A percentile compares a stretch with the other conserved stretches of the same genome.
These are phyloP conservation scores for Rusavskia elegans DNA, from an alignment of 495 filamentous ascomycete species.

Conservation along the genomic window DNA sequence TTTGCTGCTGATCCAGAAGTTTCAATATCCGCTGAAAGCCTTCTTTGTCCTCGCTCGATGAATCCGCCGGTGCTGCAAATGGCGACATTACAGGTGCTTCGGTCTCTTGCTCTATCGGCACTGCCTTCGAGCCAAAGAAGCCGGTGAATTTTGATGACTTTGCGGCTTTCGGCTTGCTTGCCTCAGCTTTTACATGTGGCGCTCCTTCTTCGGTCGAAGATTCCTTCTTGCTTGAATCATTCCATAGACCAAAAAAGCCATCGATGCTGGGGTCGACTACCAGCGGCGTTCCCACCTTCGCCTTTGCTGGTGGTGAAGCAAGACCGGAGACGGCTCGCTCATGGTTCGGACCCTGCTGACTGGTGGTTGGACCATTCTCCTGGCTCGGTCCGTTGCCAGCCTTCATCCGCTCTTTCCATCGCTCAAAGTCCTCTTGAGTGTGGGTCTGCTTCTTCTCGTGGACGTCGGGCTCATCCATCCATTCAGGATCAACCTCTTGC, in stretches of 20 bases:
- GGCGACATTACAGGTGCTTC: conserved; percentile 25
- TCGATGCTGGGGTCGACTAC: conserved; percentile 54
- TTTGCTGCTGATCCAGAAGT: conserved; percentile 47
- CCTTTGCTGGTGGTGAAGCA: conserved; percentile 13
- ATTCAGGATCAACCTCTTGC: conserved; percentile 68
- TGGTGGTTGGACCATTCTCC: conserved; percentile 1
- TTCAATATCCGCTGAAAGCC: conserved; percentile 79
- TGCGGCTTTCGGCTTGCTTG: conserved; percentile 15
- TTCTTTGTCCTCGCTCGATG: conserved; percentile 60
- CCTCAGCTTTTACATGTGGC: conserved; percentile 3
- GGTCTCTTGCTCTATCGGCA: conserved; percentile 33
- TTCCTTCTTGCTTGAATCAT: conserved; percentile 26
- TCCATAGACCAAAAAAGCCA: conserved; percentile 65
- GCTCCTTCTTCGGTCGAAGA: conserved; percentile 14
- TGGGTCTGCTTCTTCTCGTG: conserved; percentile 49
- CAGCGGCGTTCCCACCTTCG: conserved; percentile 36
- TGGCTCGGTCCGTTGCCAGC: conserved; percentile 22
- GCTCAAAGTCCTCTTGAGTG: conserved; percentile 85
- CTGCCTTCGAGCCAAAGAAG: conserved; percentile 57
- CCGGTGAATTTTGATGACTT: conserved; percentile 74
- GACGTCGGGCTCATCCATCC: conserved; percentile 59
- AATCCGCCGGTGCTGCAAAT: conserved; percentile 22
- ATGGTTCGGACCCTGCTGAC: conserved; percentile 8
- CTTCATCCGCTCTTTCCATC: conserved; percentile 90
- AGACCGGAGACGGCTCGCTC: conserved; percentile 6